These are phyloP conservation scores for Leptographium lundbergii DNA, from an alignment of 2,329 filamentous ascomycete genomes.

Conservation along the genomic window DNA sequence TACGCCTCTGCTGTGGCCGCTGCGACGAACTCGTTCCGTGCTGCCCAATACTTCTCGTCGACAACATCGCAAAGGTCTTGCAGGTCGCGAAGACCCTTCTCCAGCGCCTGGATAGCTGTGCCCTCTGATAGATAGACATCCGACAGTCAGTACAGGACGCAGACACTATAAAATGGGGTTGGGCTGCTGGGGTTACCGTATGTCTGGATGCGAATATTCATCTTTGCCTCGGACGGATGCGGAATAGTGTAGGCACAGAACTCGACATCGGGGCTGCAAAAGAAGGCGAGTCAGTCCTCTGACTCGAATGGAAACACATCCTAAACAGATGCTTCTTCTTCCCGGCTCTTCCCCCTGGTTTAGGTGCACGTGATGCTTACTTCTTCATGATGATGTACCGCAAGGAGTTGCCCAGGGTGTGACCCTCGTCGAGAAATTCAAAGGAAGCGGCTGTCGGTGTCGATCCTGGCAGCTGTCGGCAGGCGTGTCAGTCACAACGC, in stretches of 20 bases:
- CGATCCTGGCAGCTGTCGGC: conserved; percentile 62
- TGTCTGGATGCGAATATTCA: conserved; percentile 96
- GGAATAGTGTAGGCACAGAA: conserved; percentile 98
- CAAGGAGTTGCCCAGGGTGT: conserved; percentile 88
- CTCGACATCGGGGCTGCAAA: conserved; percentile 76
- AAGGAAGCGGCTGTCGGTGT: conserved; percentile 86
- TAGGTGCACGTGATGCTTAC: conserved; percentile 45
- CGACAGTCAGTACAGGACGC: background rate
- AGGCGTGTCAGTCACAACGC: background rate
- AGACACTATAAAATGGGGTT: background rate
- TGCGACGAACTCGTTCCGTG: conserved; percentile 45
- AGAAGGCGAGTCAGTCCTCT: background rate
- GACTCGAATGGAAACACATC: background rate
- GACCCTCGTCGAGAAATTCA: conserved; percentile 85
- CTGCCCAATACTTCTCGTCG: conserved; percentile 69
- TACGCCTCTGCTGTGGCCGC: conserved; percentile 1
- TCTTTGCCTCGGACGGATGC: conserved; percentile 88
- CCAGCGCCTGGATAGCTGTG: conserved; percentile 71
- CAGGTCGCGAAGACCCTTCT: conserved; percentile 81
- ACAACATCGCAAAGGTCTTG: conserved; percentile 90
- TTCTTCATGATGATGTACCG: conserved; percentile 98
- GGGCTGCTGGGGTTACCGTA: conserved; percentile 51
- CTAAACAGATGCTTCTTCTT: background rate
- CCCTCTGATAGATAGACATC: conserved; percentile 40
- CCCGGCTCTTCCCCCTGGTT: no score